A percentile compares a stretch with the other conserved stretches of the same genome.
Conservation (phyloP, 2,329 filamentous ascomycete genomes). For the Aspergillus candidus region DNA sequence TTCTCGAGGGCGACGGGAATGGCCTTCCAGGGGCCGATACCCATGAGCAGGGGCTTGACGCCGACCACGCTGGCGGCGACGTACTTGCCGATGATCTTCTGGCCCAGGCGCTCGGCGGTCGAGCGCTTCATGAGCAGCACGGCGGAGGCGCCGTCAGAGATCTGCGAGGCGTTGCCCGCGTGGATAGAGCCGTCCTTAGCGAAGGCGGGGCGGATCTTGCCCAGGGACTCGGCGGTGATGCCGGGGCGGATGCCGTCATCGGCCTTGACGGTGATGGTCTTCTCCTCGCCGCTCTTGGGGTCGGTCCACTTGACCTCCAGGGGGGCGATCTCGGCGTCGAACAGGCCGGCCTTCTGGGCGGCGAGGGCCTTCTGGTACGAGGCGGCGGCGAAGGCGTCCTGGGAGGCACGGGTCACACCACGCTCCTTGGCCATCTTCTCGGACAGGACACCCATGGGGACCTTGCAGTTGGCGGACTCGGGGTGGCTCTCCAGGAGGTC, state of each 20-base stretch:
- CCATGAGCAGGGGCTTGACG: constrained; percentile 91
- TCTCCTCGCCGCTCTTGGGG: constrained; percentile 81
- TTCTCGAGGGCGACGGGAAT: constrained; percentile 89
- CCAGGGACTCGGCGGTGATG: constrained; percentile 81
- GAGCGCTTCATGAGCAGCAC: constrained; percentile 93
- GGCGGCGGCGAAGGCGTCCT: constrained; percentile 89
- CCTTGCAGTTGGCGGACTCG: constrained; percentile 91
- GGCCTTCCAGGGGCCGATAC: constrained; percentile 88
- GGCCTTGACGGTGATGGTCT: constrained; percentile 71
- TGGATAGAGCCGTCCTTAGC: constrained; percentile 89
- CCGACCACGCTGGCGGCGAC: constrained; percentile 80
- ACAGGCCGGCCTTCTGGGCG: constrained; percentile 83
- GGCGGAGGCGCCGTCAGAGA: constrained; percentile 91
- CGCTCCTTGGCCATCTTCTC: constrained; percentile 92
- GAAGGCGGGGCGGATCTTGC: constrained; percentile 86
- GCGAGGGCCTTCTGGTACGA: constrained; percentile 86
- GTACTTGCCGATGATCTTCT: constrained; percentile 87
- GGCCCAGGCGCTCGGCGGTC: constrained; percentile 80
- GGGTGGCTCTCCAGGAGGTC: constrained; percentile 75
- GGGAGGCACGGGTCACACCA: constrained; percentile 61
- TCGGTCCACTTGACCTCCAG: constrained; percentile 82
- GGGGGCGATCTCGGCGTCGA: constrained; percentile 84
- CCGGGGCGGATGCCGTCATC: constrained; percentile 84
- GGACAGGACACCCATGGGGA: constrained; percentile 89
- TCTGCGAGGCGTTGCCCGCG: constrained; percentile 91